Percentiles rank a stretch among this genome's conserved stretches.
These are phyloP conservation scores for Verticillium alfalfae DNA, from an alignment of 2,329 filamentous ascomycete species.

Conservation along the genomic window DNA sequence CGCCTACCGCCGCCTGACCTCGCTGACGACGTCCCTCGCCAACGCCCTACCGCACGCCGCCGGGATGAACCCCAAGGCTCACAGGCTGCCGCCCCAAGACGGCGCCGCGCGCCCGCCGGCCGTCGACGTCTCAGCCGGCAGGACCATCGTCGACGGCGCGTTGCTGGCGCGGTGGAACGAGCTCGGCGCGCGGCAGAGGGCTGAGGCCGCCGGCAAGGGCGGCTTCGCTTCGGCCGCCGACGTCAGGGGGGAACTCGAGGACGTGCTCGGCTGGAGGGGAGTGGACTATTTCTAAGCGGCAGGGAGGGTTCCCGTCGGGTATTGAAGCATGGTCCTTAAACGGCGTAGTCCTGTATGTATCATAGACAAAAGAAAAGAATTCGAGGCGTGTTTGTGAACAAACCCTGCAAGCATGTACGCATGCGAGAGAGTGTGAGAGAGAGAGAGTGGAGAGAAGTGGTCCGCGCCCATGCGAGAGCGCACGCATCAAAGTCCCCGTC, in stretches of 20 bases:
- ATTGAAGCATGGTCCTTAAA: too few relatives aligned
- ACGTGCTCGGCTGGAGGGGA: conserved; percentile 56
- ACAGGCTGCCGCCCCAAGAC: conserved; percentile 50
- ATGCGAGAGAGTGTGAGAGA: too few relatives aligned
- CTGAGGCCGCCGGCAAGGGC: conserved; percentile 69
- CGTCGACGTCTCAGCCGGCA: conserved; percentile 53
- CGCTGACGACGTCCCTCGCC: conserved; percentile 73
- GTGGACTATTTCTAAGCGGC: conserved; percentile 44
- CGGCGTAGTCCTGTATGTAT: too few relatives aligned
- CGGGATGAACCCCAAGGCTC: conserved; percentile 77
- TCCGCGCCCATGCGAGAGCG: too few relatives aligned
- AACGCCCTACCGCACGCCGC: conserved; percentile 71
- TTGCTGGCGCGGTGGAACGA: conserved; percentile 71
- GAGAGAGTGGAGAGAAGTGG: too few relatives aligned
- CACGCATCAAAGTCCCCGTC: too few relatives aligned
- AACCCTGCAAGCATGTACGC: too few relatives aligned
- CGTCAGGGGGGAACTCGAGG: conserved; percentile 64
- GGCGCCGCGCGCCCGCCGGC: conserved; percentile 42
- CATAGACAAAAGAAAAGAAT: too few relatives aligned
- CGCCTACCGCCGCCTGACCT: conserved; percentile 76
- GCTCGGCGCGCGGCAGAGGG: conserved; percentile 63
- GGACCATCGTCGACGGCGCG: conserved; percentile 73
- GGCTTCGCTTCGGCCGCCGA: conserved; percentile 62
- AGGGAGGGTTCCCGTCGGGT: not conserved
- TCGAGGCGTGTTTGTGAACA: too few relatives aligned